Evolutionary conservation across 78 protist genomes (phyloP).

Genomic region (Dictyostelium purpureum): DNA sequence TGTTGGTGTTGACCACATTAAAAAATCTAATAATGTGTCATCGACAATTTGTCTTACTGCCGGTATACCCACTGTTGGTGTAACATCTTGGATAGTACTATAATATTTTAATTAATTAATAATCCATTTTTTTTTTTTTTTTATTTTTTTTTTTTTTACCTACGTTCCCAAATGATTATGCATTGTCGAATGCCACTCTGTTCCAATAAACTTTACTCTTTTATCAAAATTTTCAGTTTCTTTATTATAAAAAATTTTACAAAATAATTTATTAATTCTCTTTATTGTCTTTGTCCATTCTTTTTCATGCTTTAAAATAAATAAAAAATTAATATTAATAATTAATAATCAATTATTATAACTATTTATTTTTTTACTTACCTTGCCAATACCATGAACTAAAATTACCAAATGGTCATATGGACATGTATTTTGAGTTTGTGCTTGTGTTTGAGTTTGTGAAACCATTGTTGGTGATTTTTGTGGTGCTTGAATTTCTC

Average conservation of each 20-base stretch:
- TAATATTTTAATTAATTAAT: too few relatives aligned
- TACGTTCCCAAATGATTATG: conserved; percentile 21
- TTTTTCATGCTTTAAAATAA: conserved; percentile 1
- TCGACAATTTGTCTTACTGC: neutral
- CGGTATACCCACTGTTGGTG: conserved; percentile 13
- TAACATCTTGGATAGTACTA: conserved; percentile 11
- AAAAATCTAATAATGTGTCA: conserved; percentile 39
- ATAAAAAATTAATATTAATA: neutral
- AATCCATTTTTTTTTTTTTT: too few relatives aligned
- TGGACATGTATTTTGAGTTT: neutral
- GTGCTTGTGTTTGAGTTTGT: neutral
- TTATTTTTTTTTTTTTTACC: too few relatives aligned
- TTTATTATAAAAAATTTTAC: conserved; percentile 1
- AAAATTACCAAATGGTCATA: conserved; percentile 41
- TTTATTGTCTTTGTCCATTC: conserved; percentile 10
- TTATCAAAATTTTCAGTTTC: neutral
- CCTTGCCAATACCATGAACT: conserved; percentile 65
- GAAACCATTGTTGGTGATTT: neutral
- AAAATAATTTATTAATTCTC: neutral
- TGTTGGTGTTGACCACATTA: conserved; percentile 50
- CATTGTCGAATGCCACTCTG: conserved; percentile 58
- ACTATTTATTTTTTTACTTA: neutral
- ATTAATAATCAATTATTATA: too few relatives aligned
- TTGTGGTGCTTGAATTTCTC: neutral
- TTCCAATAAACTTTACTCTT: conserved; percentile 27